Evolutionary conservation across 108 stramenopile genomes (phyloP), one percentile per base, ranked within the genome.

Genomic region (Pseudonitzschia multiseries): DNA sequence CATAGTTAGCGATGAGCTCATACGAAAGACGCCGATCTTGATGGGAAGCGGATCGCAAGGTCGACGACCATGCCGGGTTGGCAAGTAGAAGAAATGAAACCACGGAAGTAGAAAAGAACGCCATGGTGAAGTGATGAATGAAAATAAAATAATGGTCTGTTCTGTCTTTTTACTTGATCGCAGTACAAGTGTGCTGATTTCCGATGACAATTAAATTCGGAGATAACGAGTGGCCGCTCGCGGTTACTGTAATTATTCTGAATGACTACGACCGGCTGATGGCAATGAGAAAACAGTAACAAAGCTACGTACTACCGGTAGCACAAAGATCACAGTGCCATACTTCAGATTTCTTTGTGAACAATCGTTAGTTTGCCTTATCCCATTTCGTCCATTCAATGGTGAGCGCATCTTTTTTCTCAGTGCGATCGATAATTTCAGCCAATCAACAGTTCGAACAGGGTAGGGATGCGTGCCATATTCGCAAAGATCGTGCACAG

Each of bases 1-100:
- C 61, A 68, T 90, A 94, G 46, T 76, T 78, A 18, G 89, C 87
- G 57, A 94, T 81, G 51, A 73, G 67, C 65, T 87, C 81, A 68
- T 72, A 74, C 9, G 71, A 76, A 20, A 83, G 72, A 22, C 73
- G 70, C 26, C 82, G 82, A 62, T 42, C 56, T 9, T 72, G 33
- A 3, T 59, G 57, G 29, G 61, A 12, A 21, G 15, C 8, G 13
- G 61, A 31, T 33, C 61, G 61, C 32, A 62, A 41, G 17, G 29
- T 40, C 32, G 61, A 33, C 33, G 61, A 62, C 61, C 27, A 40
- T 0, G 61, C 29, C 61, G 61, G 36, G 61, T 6, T 33, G 32
- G 33, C 0, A 62, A 62, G n/a, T 9, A 62, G 61, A 15, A 41
- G 33, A 31, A 62, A 18, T 20, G 54, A 24, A 20, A 26, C 22